Conservation (phyloP, 495 filamentous ascomycete species). For the Talaromyces thailandensis region DNA sequence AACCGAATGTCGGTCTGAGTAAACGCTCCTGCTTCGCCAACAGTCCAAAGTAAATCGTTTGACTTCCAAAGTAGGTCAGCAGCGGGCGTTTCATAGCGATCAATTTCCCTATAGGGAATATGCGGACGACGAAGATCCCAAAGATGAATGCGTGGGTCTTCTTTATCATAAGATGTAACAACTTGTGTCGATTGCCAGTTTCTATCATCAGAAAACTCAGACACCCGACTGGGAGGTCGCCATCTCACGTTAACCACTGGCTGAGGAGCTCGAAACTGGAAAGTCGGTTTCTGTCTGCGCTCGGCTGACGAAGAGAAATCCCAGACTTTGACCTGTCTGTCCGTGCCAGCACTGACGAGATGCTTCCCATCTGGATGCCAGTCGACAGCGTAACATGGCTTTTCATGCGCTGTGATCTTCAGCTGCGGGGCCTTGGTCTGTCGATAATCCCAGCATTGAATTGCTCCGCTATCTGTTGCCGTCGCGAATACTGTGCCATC, state of each 20-base stretch:
- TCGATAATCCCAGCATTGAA: slow-evolving; percentile 65
- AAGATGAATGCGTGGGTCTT: slow-evolving; percentile 65
- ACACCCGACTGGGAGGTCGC: slow-evolving; percentile 72
- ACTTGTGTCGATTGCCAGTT: slow-evolving; percentile 60
- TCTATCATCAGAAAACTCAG: slow-evolving; percentile 53
- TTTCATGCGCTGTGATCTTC: slow-evolving; percentile 78
- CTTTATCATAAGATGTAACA: slow-evolving; percentile 57
- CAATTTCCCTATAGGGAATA: slow-evolving; percentile 79
- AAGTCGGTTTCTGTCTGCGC: slow-evolving; percentile 67
- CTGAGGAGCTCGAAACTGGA: slow-evolving; percentile 51
- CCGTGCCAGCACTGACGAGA: slow-evolving; percentile 72
- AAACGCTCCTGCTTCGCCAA: slow-evolving; percentile 73
- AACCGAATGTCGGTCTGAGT: slow-evolving; percentile 83
- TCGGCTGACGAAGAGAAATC: slow-evolving; percentile 72
- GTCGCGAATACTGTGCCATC: slow-evolving; percentile 83
- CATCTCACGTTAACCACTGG: slow-evolving; percentile 73
- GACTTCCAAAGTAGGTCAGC: slow-evolving; percentile 84
- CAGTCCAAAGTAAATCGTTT: slow-evolving; percentile 85
- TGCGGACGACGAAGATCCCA: slow-evolving; percentile 89
- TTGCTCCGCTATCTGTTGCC: slow-evolving; percentile 74
- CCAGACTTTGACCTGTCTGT: slow-evolving; percentile 85
- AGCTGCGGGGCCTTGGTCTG: slow-evolving; percentile 49
- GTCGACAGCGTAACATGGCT: slow-evolving; percentile 70
- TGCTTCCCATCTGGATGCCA: slow-evolving; percentile 97
- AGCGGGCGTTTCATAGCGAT: slow-evolving; percentile 60